Base-by-base conservation (phyloP, 257 asterid genomes). In the Echium plantagineum region DNA sequence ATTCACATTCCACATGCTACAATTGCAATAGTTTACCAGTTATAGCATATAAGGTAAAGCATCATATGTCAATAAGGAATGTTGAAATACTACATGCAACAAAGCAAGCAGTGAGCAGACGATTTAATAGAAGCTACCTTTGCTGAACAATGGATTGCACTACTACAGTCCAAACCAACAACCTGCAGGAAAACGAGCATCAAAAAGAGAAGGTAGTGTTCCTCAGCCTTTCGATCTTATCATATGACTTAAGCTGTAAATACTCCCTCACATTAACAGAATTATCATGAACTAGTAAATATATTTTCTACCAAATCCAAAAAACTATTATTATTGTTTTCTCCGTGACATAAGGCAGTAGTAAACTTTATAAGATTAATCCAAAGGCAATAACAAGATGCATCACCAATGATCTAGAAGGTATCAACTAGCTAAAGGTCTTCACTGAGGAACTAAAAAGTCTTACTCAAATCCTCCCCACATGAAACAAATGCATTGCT, bases 131-230 rank as follows among this genome's bases (percentile, higher is more conserved):
- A n/a, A 60, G 74, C 55, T 69, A 88, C 98, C 98, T 91, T 91
- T 46, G 98, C 98, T 7, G 97, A 91, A 89, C 97, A 81, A 75
- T 71, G 60, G 72, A 91, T 91, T 68, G 95, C 95, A 69, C 88
- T 67, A 67, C 94, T 85, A 76, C 98, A 88, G 68, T 91, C 98
- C 74, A 91, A 84, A 62, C 98, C 98, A 65, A 88, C 72, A 68
- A 91, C 77, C 98, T 91, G 72, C 16, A 64, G 73, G 82, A 68
- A 66, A 72, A 65, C 71, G 66, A 69, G 59, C 59, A 60, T 54
- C 21, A 22, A 52, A 24, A 28, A n/a, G 21, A 65, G 42, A 51
- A 26, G 47, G 61, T 60, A 52, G 60, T 53, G 58, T 60, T 75
- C 19, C 58, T 46, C 59, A 66, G 20, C 21, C 55, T 19, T 26